Evolutionary conservation across 495 filamentous ascomycete species (phyloP).

Genomic region (Penicillium salamii): DNA sequence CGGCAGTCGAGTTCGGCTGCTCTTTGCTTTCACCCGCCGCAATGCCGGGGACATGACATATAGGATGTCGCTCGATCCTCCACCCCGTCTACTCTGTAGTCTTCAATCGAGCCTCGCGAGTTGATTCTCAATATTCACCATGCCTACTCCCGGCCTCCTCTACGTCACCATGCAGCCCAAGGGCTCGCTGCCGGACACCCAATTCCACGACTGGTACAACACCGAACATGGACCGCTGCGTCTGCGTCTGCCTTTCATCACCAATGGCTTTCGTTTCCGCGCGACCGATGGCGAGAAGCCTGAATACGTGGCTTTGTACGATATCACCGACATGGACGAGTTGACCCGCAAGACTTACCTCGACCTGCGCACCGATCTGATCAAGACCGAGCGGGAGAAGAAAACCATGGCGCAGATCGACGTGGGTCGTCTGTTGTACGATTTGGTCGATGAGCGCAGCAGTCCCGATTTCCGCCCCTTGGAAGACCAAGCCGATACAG

Average conservation of each 20-base stretch:
- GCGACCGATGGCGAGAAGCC: conserved; percentile 58
- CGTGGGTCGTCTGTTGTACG: conserved; percentile 66
- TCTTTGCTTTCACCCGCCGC: conserved; percentile 24
- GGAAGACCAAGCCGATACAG: conserved; percentile 55
- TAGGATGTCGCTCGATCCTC: not conserved
- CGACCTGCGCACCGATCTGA: conserved; percentile 56
- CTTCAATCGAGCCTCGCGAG: not conserved
- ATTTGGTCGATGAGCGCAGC: conserved; percentile 54
- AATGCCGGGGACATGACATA: not conserved
- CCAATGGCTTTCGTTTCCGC: conserved; percentile 74
- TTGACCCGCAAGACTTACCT: conserved; percentile 65
- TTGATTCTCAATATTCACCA: conserved; percentile 14
- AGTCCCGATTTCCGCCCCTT: conserved; percentile 52
- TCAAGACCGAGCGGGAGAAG: conserved; percentile 70
- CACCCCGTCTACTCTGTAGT: not conserved
- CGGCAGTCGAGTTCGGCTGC: conserved; percentile 26
- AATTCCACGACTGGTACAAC: conserved; percentile 91
- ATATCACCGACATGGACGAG: conserved; percentile 69
- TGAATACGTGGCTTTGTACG: conserved; percentile 75
- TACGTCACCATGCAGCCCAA: conserved; percentile 78
- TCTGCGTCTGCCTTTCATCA: conserved; percentile 67
- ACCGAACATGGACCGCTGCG: conserved; percentile 81
- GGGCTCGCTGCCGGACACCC: conserved; percentile 56
- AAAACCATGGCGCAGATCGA: conserved; percentile 73
- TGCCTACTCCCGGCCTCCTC: conserved; percentile 60